These are phyloP conservation scores for Mycena amicta DNA, from an alignment of 768 basidiomycete species.

Conservation along the genomic window DNA sequence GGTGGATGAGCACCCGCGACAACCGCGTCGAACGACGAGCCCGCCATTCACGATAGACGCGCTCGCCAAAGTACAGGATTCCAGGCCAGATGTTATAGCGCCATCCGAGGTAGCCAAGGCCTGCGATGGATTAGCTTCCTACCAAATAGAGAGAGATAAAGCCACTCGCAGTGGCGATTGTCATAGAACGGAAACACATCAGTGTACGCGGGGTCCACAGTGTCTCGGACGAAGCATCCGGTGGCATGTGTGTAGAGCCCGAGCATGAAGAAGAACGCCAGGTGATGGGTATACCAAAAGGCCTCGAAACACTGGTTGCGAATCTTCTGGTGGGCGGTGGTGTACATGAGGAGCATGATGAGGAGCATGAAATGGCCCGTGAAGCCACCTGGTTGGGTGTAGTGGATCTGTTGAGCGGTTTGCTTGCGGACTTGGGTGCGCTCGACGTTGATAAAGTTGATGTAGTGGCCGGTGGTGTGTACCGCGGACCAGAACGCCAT, in stretches of 20 bases:
- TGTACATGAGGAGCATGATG: constrained; percentile 91
- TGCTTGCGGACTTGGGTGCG: constrained; percentile 80
- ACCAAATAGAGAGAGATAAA: not conserved
- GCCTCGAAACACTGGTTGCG: constrained; percentile 90
- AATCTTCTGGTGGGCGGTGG: constrained; percentile 87
- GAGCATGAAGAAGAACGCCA: constrained; percentile 93
- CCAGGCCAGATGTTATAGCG: constrained; percentile 91
- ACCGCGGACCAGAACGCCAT: constrained; percentile 93
- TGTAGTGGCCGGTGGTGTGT: constrained; percentile 91
- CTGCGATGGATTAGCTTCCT: not conserved
- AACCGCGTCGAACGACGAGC: constrained; percentile 76
- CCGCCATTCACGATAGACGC: constrained; percentile 82
- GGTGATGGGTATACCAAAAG: constrained; percentile 97
- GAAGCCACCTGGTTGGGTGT: constrained; percentile 84
- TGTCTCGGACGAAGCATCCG: constrained; percentile 93
- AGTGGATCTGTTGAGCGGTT: constrained; percentile 81
- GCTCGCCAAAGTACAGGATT: constrained; percentile 86
- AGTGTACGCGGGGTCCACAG: constrained; percentile 66
- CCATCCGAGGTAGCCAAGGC: constrained; percentile 88
- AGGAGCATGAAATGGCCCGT: constrained; percentile 95
- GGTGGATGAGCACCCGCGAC: constrained; percentile 86
- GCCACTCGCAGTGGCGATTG: constrained; percentile 60
- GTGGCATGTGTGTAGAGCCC: constrained; percentile 88
- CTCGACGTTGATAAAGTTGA: constrained; percentile 92
- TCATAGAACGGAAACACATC: constrained; percentile 83